A percentile compares a stretch with the other conserved stretches of the same genome.
Conservation (phyloP, 2,329 filamentous ascomycete species). For the Paecilomyces formosus region DNA sequence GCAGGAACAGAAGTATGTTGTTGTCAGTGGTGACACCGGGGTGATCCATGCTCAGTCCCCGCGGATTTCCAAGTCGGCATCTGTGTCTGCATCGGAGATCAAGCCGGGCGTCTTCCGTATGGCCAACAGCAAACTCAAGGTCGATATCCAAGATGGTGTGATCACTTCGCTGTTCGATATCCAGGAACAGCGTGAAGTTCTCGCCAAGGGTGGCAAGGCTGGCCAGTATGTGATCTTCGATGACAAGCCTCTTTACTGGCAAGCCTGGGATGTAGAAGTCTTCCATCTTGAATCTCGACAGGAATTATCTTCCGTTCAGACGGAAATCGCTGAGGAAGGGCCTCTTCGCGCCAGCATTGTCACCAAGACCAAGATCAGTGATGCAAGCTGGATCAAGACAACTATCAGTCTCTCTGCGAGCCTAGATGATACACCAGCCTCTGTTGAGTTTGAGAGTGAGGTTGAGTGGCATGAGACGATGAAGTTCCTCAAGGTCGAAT, state of each 20-base stretch:
- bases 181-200: constrained; percentile 64
- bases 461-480: constrained; percentile 97
- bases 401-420: constrained; percentile 72
- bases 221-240: constrained; percentile 94
- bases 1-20: constrained; percentile 26
- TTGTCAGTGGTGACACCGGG: constrained; percentile 43
- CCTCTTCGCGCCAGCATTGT: constrained; percentile 72
- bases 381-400: constrained; percentile 77
- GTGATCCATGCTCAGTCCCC: constrained; percentile 28
- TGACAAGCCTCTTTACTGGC: constrained; percentile 95
- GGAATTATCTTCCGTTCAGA: constrained; percentile 62
- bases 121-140: constrained; percentile 66
- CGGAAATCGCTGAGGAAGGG: constrained; percentile 63
- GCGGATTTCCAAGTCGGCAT: constrained; percentile 13
- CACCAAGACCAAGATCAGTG: constrained; percentile 80
- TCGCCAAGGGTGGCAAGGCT: constrained; percentile 65
- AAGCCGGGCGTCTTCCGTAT: constrained; percentile 64
- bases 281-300: constrained; percentile 84
- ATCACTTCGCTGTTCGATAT: constrained; percentile 82
- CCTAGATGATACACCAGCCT: constrained; percentile 56
- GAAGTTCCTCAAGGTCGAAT: constrained; percentile 98
- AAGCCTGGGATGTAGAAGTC: constrained; percentile 97
- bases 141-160: constrained; percentile 65
- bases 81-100: constrained; percentile 44
- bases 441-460: constrained; percentile 71